Base-by-base conservation (phyloP, 163 green algal genomes). In the Scenedesmus sp. region DNA sequence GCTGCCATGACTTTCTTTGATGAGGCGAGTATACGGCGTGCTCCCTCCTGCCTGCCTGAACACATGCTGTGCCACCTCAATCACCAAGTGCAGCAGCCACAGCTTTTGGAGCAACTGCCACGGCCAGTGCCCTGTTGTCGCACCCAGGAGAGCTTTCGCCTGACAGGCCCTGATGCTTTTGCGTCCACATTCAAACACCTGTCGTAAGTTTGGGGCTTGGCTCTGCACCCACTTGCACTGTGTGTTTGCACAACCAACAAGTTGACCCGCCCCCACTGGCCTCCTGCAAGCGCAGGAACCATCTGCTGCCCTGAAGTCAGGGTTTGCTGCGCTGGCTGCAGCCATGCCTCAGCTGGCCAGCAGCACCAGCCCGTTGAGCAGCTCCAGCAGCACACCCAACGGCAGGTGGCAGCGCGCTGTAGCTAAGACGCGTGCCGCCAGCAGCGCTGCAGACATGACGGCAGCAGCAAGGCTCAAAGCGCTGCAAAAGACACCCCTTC, bases 321-420 rank as follows among this genome's bases (percentile, higher is more conserved):
- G 78, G 35, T 84, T 84, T 84, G 42, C 78, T 56, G 78, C 78
- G n/a, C 78, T 59, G 1, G 78, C 78, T 59, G 78, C 78, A 59
- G 78, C 78, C 24, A 53, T 84, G 78, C 78, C 78, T 53, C 78
- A 84, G 9, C 42, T 84, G 9, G 20, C 24, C 35, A 33, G 26
- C 78, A 49, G 76, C 59, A 76, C 30, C 30, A 76, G 65, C 65
- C 30, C 65, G 40, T 72, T n/a, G 20, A 24, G 33, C 22, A 76
- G 65, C 65, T 40, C 30, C 35, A 84, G 78, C 42, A 84, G 43
- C 78, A 56, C 78, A 30, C 78, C 40, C 80, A 70, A 30, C 33
- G 35, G 37, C 72, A 81, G 35, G 72, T 44, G 37, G 72, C 72
- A 81, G 35, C 72, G 37, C 33, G 72, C 72, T 51, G 72, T 20